Percentiles rank a stretch among this genome's conserved stretches.
Evolutionary conservation across 2,329 filamentous ascomycete species (phyloP).

Genomic region (Ascochyta lentis): DNA sequence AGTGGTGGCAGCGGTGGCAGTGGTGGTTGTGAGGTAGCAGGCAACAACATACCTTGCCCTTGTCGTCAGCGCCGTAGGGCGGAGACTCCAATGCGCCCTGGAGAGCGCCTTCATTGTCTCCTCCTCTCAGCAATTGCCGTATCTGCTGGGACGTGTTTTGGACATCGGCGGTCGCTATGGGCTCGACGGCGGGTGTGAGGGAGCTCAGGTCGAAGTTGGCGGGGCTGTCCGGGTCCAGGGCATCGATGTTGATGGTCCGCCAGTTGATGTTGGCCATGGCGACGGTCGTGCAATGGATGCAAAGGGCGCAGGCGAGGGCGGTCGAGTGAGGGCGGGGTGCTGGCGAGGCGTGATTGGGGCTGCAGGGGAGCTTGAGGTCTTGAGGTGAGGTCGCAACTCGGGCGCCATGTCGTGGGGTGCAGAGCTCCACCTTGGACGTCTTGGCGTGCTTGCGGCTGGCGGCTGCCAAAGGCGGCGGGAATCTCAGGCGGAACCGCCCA

Average conservation of each 20-base stretch:
- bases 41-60: conserved; percentile 57
- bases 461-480: conserved; percentile 17
- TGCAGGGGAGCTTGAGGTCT: conserved; percentile 30
- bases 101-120: conserved; percentile 86
- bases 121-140: conserved; percentile 83
- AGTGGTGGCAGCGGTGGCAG: not conserved
- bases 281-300: conserved; percentile 21
- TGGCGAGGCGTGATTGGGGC: conserved; percentile 11
- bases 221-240: conserved; percentile 86
- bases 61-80: conserved; percentile 68
- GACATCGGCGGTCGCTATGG: conserved; percentile 78
- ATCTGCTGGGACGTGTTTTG: conserved; percentile 81
- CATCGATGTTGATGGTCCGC: conserved; percentile 94
- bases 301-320: conserved; percentile 7
- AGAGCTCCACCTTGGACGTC: conserved; percentile 33
- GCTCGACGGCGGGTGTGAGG: conserved; percentile 76
- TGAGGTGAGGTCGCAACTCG: conserved; percentile 33
- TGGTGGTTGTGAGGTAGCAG: conserved; percentile 22
- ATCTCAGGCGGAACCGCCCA: conserved; percentile 24
- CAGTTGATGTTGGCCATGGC: conserved; percentile 64
- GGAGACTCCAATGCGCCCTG: conserved; percentile 84
- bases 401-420: conserved; percentile 35
- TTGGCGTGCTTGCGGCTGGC: conserved; percentile 32
- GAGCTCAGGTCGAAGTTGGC: conserved; percentile 90
- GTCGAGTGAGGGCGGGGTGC: conserved; percentile 12